phyloP scores from a whole-genome alignment of 495 filamentous ascomycete species.

The Rusavskia elegans region DNA sequence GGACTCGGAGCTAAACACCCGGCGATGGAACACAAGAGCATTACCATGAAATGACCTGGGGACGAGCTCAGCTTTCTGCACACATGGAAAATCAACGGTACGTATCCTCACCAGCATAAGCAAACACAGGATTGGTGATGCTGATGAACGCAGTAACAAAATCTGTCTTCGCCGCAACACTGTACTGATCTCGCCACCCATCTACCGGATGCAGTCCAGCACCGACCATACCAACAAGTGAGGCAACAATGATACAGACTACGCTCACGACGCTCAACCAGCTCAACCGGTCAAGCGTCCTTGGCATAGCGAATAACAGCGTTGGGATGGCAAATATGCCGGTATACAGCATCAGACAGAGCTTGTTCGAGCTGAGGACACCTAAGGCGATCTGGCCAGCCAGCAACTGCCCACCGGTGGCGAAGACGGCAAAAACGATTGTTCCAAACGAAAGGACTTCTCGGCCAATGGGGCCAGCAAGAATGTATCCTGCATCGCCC shows the following conservation, averaged over 20 bases:
- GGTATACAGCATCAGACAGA: slow-evolving; percentile 27
- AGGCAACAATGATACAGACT: slow-evolving; percentile 21
- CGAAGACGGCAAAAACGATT: slow-evolving; percentile 54
- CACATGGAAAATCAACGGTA: not conserved
- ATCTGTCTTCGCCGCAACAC: slow-evolving; percentile 9
- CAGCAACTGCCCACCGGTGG: slow-evolving; percentile 24
- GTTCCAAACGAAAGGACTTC: slow-evolving; percentile 50
- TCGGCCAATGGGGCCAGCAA: slow-evolving; percentile 46
- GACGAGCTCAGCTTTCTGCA: not conserved
- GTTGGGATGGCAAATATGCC: slow-evolving; percentile 27
- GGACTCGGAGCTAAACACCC: too few relatives aligned
- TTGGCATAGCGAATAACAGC: slow-evolving; percentile 16
- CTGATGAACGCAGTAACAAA: slow-evolving; percentile 24
- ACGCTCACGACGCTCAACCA: slow-evolving; percentile 14
- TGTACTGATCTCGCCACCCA: slow-evolving; percentile 6
- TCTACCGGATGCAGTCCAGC: slow-evolving; percentile 20
- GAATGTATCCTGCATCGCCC: slow-evolving; percentile 52
- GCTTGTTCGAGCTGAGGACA: slow-evolving; percentile 19
- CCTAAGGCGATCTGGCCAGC: slow-evolving; percentile 24
- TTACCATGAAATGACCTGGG: slow-evolving; percentile 7
- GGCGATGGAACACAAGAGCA: not conserved
- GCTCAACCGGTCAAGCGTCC: slow-evolving; percentile 12
- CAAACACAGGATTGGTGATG: slow-evolving; percentile 28
- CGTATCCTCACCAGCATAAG: slow-evolving; percentile 16
- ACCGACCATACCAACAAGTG: slow-evolving; percentile 26